Conservation (phyloP, 106 monocot genomes). For the Dioscorea alata region DNA sequence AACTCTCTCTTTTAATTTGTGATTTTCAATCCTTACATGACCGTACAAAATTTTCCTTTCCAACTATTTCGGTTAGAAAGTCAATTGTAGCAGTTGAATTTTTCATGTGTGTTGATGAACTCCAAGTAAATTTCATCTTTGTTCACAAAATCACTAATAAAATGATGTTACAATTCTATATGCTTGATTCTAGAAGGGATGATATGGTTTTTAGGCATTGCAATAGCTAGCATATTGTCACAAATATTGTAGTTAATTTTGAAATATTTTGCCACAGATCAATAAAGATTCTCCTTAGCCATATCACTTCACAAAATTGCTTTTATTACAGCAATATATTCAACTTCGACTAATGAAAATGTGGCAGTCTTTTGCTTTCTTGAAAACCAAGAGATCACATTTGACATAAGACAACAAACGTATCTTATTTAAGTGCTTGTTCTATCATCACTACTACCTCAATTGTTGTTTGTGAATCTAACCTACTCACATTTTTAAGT, state of each 20-base stretch:
- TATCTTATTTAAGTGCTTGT: not conserved
- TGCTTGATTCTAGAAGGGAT: not conserved
- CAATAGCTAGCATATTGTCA: not conserved
- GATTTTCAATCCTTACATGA: too few species aligned
- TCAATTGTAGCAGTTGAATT: too few species aligned
- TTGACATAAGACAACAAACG: not conserved
- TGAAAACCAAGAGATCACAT: not conserved
- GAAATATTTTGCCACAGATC: not conserved
- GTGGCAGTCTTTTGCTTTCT: not conserved
- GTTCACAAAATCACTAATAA: too few species aligned
- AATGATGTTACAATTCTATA: too few species aligned
- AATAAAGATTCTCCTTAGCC: not conserved
- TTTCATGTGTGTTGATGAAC: too few species aligned
- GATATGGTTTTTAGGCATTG: not conserved
- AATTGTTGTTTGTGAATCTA: not conserved
- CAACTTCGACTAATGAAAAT: not conserved
- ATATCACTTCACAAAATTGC: not conserved
- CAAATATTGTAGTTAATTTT: not conserved
- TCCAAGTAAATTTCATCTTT: too few species aligned
- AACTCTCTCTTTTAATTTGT: too few species aligned
- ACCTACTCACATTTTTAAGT: too few species aligned
- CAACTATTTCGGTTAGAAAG: too few species aligned
- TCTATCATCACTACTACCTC: not conserved
- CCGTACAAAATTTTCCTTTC: too few species aligned
- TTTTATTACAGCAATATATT: not conserved